Base-by-base conservation (phyloP, 208 protist species). In the Trypanosomatidae sp. region DNA sequence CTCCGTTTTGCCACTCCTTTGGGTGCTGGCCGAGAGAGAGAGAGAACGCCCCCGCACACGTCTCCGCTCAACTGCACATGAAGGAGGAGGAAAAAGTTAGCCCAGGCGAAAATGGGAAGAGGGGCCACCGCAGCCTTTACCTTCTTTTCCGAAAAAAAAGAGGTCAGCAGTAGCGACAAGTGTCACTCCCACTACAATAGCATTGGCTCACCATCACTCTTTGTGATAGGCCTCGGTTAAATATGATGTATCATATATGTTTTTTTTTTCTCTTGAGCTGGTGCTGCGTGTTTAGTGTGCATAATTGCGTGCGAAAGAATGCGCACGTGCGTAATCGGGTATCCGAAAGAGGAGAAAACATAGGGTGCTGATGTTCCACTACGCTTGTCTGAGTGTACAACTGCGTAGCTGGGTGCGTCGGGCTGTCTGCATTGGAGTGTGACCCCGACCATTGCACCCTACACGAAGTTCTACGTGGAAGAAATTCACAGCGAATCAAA, bases 261-360 rank as follows among this genome's bases (percentile, higher is more conserved):
- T 39, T 39, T 7, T 17, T 9, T 4, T 7, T 65, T 2, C 8
- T 25, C 28, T 47, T 65, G 60, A 62, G 12, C 10, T 55, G 19
- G 22, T 33, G 10, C 33, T 47, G 30, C 39, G 39, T 47, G 39
- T 65, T 44, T 25, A 17, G 39, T 47, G 9, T 33, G 41, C 39
- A 65, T 65, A 8, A 44, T 28, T 47, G 60, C n/a, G 30, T 1
- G 39, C 9, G 36, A 15, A 46, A 30, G 19, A 46, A 22, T 47
- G 39, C 22, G 7, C 28, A 17, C 17, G 22, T 30, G 60, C 41
- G 60, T 44, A 9, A 22, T 17, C 33, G 36, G 46, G 22, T 44
- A 25, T 43, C 74, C 3, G 30, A 62, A 58, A 60, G 25, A 73
- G 70, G 78, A 70, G 55, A 50, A 73, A 66, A 71, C 55, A 47